phyloP scores from a whole-genome alignment of 2,329 filamentous ascomycete genomes.

The Epichloe aotearoae region DNA sequence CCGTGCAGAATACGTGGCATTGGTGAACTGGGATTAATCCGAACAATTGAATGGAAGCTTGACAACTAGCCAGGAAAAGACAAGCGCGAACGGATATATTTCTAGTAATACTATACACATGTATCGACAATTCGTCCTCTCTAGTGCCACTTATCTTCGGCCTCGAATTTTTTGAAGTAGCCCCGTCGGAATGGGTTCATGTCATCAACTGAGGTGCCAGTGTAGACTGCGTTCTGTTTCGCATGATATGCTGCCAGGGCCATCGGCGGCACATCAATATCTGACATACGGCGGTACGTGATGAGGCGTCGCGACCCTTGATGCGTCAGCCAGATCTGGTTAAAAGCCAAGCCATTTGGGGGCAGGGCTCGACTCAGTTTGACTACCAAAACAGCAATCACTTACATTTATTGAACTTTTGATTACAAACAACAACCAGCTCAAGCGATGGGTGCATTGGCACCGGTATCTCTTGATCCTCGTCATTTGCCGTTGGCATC shows the following conservation, averaged over 20 bases:
- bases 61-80: background rate
- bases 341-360: background rate
- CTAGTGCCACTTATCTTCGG: background rate
- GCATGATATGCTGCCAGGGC: constrained; percentile 25
- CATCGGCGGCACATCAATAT: constrained; percentile 37
- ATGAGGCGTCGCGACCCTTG: constrained; percentile 76
- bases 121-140: background rate
- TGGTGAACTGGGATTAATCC: background rate
- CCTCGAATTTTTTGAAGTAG: constrained; percentile 43
- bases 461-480: constrained; percentile 61
- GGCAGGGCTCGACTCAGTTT: background rate
- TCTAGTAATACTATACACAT: background rate
- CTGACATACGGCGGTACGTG: constrained; percentile 63
- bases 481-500: constrained; percentile 86
- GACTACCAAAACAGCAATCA: background rate
- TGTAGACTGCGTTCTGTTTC: constrained; percentile 16
- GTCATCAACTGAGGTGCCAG: constrained; percentile 41
- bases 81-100: background rate
- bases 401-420: constrained; percentile 80
- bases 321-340: background rate
- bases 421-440: constrained; percentile 63
- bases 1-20: background rate
- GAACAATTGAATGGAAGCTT: background rate
- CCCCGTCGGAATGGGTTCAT: constrained; percentile 46
- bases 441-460: constrained; percentile 66